A percentile compares a stretch with the other conserved stretches of the same genome.
Conservation (phyloP, 495 filamentous ascomycete species). For the Cudoniella acicularis region DNA sequence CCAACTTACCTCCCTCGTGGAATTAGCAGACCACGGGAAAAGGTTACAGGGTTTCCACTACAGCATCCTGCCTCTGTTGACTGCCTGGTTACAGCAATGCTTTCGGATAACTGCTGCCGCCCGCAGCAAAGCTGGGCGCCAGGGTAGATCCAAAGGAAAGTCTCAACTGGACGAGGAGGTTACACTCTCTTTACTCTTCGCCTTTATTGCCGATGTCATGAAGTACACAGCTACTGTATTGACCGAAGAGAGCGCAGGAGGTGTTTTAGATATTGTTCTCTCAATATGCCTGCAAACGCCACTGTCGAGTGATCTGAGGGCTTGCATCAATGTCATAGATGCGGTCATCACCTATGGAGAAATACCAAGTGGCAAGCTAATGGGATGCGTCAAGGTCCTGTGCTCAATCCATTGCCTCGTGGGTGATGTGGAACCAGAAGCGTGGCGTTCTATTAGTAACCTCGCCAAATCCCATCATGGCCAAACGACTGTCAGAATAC, state of each 20-base stretch:
- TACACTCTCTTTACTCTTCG: constrained; percentile 64
- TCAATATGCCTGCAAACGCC: constrained; percentile 74
- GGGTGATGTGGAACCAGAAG: constrained; percentile 60
- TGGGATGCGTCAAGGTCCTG: constrained; percentile 70
- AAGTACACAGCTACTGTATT: constrained; percentile 80
- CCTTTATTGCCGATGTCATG: constrained; percentile 73
- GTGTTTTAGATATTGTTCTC: constrained; percentile 64
- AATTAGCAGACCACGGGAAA: constrained; percentile 59
- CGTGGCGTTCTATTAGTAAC: constrained; percentile 73
- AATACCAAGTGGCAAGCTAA: constrained; percentile 64
- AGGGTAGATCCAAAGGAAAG: constrained; percentile 39
- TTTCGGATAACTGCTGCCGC: constrained; percentile 52
- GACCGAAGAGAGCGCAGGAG: constrained; percentile 59
- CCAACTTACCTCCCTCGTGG: constrained; percentile 58
- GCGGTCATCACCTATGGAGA: constrained; percentile 74
- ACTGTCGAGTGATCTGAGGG: constrained; percentile 66
- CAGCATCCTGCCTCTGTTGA: constrained; percentile 54
- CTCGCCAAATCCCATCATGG: constrained; percentile 78
- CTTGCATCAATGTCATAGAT: constrained; percentile 73
- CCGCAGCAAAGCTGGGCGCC: constrained; percentile 40
- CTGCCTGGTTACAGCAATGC: constrained; percentile 49
- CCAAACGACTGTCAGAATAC: constrained; percentile 59
- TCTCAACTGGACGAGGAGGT: constrained; percentile 59
- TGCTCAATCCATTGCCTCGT: constrained; percentile 80
- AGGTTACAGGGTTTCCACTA: constrained; percentile 63